Conservation (phyloP, 768 basidiomycete species). For the Gloeophyllum trabeum region DNA sequence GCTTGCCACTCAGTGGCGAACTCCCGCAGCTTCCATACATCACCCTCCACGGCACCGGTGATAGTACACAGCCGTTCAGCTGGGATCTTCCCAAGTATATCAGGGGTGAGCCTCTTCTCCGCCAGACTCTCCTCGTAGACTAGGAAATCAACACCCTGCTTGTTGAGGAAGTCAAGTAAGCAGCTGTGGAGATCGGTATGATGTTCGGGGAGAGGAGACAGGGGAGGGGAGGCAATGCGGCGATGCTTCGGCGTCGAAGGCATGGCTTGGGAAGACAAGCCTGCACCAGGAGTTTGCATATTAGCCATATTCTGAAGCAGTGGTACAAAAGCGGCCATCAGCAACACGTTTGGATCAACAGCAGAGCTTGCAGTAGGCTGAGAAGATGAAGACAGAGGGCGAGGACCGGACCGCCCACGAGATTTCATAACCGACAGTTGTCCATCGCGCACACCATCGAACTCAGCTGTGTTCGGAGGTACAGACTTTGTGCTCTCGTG, state of each 20-base stretch:
- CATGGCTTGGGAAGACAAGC: no score
- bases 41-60: conserved; percentile 9
- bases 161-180: background rate
- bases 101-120: conserved; percentile 7
- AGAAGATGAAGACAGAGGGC: no score
- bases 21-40: conserved; percentile 5
- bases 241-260: background rate
- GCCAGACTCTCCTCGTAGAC: background rate
- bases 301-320: no score
- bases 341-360: conserved; percentile 1
- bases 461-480: conserved; percentile 7
- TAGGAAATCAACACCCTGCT: conserved; percentile 1
- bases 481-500: conserved; percentile 4
- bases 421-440: conserved; percentile 2
- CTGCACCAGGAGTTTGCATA: no score
- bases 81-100: conserved; percentile 9
- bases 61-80: conserved; percentile 9
- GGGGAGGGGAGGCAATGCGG: background rate
- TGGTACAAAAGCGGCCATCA: conserved; percentile 4
- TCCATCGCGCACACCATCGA: conserved; percentile 8
- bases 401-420: conserved; percentile 7
- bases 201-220: background rate
- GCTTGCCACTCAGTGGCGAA: conserved; percentile 9
- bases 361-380: background rate
- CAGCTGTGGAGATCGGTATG: background rate